Base-by-base conservation (phyloP, 257 asterid genomes). In the Euphrasia confusa region DNA sequence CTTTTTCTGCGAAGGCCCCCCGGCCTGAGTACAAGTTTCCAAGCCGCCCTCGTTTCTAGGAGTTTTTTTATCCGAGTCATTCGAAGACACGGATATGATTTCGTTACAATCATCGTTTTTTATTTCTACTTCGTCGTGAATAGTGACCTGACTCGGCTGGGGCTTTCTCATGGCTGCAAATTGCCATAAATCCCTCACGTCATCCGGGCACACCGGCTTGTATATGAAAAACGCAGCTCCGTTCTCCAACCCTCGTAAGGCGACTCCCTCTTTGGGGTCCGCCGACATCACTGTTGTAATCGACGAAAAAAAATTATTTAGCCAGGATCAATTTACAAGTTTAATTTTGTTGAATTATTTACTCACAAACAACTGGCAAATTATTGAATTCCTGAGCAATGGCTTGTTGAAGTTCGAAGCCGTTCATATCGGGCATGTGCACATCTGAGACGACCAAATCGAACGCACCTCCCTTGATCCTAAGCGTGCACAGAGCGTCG, bases 361-460 rank as follows among this genome's bases (percentile, higher is more conserved):
- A n/a, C 87, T 85, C 40, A 85, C 89, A 69, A 58, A 80, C 70
- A 42, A 85, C 87, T 30, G 89, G 87, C 52, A 82, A 55, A 21
- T 80, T 45, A 45, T n/a, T 49, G 77, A 80, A 85, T 54, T 80
- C 87, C 61, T 53, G 71, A 0, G 81, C 63, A 48, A 85, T 74
- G 59, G 58, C 60, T 68, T 72, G 56, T 50, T 80, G 86, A 15
- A 84, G 52, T 13, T 82, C 79, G 58, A 84, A 74, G 3, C 86
- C 83, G 8, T 72, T 76, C 80, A 84, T 72, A 53, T 70, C 79
- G 0, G 83, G 84, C 86, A 82, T 79, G 73, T 78, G 80, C 1
- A 82, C 84, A 66, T 83, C 81, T 0, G 83, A 52, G 0, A 83
- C 68, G 39, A 83, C 83, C 68, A 84, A 66, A 67, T 84, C 78